Evolutionary conservation across 2,329 filamentous ascomycete genomes (phyloP).

Genomic region (Calonectria multiphialidica): DNA sequence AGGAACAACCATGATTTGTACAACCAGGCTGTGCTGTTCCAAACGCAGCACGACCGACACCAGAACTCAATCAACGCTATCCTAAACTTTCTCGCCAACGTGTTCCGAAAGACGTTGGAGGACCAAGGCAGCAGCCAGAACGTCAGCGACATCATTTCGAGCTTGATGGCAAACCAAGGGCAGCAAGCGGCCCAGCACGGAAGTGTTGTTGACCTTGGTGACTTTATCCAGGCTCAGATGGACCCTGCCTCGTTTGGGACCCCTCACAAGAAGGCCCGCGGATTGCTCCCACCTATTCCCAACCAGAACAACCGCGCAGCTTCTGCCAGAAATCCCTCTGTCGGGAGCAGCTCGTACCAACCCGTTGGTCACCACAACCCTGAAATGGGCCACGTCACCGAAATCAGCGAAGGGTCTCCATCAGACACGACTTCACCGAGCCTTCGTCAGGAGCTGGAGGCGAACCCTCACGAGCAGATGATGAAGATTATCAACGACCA

Average conservation of each 20-base stretch:
- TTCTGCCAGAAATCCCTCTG: constrained; percentile 40
- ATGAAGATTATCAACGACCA: constrained; percentile 76
- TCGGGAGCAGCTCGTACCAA: constrained; percentile 38
- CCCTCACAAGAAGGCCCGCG: constrained; percentile 63
- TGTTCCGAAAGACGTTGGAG: constrained; percentile 94
- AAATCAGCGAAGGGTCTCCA: constrained; percentile 67
- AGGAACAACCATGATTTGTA: constrained; percentile 90
- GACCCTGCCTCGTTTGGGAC: constrained; percentile 55
- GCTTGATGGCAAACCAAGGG: constrained; percentile 73
- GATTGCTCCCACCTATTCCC: constrained; percentile 67
- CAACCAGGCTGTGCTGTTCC: constrained; percentile 88
- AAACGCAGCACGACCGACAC: constrained; percentile 93
- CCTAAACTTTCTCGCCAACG: constrained; percentile 93
- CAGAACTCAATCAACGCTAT: constrained; percentile 99
- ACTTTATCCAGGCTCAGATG: constrained; percentile 64
- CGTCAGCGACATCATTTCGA: constrained; percentile 86
- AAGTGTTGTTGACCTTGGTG: constrained; percentile 72
- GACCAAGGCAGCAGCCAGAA: constrained; percentile 82
- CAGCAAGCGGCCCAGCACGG: constrained; percentile 61
- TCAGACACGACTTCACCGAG: constrained; percentile 61
- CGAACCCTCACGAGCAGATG: constrained; percentile 71
- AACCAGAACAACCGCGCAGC: constrained; percentile 46
- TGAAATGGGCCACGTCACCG: constrained; percentile 70
- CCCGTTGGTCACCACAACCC: constrained; percentile 48
- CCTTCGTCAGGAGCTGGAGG: constrained; percentile 67